Percentiles rank a stretch among this genome's conserved stretches.
Conservation (phyloP, 164 flowering plant genomes). For the Kalanchoe fedtschenkoi region DNA sequence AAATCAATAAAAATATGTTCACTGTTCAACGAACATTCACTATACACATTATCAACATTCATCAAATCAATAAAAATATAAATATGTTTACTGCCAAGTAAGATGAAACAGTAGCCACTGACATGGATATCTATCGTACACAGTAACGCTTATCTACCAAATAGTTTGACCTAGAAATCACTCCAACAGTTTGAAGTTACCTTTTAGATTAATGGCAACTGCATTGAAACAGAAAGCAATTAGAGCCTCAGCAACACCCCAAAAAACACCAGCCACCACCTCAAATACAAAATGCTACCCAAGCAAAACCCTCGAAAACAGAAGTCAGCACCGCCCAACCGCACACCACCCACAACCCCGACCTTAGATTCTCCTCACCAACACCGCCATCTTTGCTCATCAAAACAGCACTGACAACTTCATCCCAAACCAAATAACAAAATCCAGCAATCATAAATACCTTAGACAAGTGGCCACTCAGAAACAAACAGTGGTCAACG, state of each 20-base stretch:
- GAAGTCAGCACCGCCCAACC: conserved; percentile 55
- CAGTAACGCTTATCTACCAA: neutral
- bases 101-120: too few relatives aligned
- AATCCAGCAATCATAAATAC: conserved; percentile 55
- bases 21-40: too few relatives aligned
- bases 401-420: conserved; percentile 13
- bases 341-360: conserved; percentile 16
- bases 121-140: neutral
- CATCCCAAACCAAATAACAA: conserved; percentile 19
- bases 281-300: conserved; percentile 74
- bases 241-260: conserved; percentile 59
- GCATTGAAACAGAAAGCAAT: conserved; percentile 22
- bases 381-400: neutral
- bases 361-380: conserved; percentile 13
- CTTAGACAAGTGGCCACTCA: conserved; percentile 78
- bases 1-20: too few relatives aligned
- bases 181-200: neutral
- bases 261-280: conserved; percentile 53
- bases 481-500: conserved; percentile 82
- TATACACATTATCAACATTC: too few relatives aligned
- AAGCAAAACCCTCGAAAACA: conserved; percentile 69
- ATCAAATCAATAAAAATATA: too few relatives aligned
- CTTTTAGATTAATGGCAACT: neutral
- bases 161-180: neutral
- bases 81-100: too few relatives aligned